Conservation (phyloP, 352 stramenopile genomes). For the Globisporangium middletonii region DNA sequence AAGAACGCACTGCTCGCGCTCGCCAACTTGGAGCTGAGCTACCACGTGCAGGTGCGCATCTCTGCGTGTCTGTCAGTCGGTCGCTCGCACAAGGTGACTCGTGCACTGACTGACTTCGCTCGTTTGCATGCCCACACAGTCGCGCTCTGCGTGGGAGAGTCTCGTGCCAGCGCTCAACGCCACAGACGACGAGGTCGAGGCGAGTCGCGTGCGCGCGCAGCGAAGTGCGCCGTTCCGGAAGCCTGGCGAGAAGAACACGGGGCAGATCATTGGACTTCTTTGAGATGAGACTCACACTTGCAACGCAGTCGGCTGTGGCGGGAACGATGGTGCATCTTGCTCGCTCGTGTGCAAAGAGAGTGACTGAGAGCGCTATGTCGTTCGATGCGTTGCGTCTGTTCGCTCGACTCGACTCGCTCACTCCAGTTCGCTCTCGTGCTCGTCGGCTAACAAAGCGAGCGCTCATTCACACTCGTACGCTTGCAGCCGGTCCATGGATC, state of each 20-base stretch:
- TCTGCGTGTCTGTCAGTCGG: neutral
- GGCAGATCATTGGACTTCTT: constrained; percentile 66
- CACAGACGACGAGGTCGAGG: constrained; percentile 47
- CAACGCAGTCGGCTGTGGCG: too few relatives aligned
- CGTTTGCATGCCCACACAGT: constrained; percentile 21
- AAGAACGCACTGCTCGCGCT: constrained; percentile 73
- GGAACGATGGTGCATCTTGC: too few relatives aligned
- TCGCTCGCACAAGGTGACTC: too few relatives aligned
- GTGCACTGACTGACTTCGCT: too few relatives aligned
- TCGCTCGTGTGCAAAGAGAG: too few relatives aligned
- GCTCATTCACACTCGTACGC: neutral
- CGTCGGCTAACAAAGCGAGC: too few relatives aligned
- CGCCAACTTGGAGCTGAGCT: constrained; percentile 74
- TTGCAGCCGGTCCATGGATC: neutral
- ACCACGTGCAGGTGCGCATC: constrained; percentile 60
- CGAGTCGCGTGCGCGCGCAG: constrained; percentile 46
- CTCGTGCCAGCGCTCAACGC: constrained; percentile 58
- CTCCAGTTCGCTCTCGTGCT: too few relatives aligned
- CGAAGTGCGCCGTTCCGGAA: constrained; percentile 51
- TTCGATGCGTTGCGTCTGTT: too few relatives aligned
- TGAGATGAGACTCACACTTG: constrained; percentile 18
- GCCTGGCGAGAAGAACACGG: constrained; percentile 60
- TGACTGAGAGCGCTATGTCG: too few relatives aligned
- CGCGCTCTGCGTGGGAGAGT: constrained; percentile 64
- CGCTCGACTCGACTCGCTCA: too few relatives aligned